Percentiles rank a stretch among this genome's conserved stretches.
These are phyloP conservation scores for Sequoiadendron giganteum DNA, from an alignment of 75 land plant species.

Conservation along the genomic window DNA sequence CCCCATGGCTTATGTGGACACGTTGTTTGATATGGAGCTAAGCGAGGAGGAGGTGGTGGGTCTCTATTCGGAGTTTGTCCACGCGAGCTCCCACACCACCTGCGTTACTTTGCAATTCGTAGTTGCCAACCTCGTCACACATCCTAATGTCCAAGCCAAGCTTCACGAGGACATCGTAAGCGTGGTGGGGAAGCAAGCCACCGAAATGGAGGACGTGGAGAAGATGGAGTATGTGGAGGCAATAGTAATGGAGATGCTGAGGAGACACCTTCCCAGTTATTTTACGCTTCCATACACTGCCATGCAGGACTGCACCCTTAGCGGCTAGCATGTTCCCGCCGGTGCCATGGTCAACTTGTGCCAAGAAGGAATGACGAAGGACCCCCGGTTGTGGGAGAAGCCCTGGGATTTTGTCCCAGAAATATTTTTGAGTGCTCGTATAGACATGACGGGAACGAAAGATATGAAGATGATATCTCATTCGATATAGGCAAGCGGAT, in stretches of 20 bases:
- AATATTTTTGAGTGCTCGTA: constrained; percentile 44
- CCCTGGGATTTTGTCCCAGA: constrained; percentile 72
- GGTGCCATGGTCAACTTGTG: constrained; percentile 36
- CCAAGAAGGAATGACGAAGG: constrained; percentile 51
- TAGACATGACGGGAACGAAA: constrained; percentile 47
- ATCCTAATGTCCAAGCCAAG: constrained; percentile 52
- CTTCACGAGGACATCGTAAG: constrained; percentile 51
- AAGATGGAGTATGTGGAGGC: constrained; percentile 60
- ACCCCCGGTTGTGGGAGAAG: constrained; percentile 59
- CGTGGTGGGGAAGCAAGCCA: constrained; percentile 27
- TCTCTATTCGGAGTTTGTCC: constrained; percentile 61
- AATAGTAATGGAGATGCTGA: constrained; percentile 51
- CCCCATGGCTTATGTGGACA: constrained; percentile 38
- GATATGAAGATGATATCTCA: constrained; percentile 67
- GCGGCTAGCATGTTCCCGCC: constrained; percentile 11
- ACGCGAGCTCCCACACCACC: constrained; percentile 79
- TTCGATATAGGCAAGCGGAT: constrained; percentile 84
- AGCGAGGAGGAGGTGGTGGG: constrained; percentile 32
- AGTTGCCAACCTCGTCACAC: constrained; percentile 55
- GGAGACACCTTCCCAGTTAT: constrained; percentile 50
- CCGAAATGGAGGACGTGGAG: constrained; percentile 41
- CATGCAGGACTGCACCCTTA: constrained; percentile 46
- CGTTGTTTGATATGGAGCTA: constrained; percentile 30
- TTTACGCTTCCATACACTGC: constrained; percentile 19
- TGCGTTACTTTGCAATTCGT: constrained; percentile 78